Evolutionary conservation across 2,329 filamentous ascomycete species (phyloP), one percentile per base, ranked within the genome.

Genomic region (Ilyonectria destructans): DNA sequence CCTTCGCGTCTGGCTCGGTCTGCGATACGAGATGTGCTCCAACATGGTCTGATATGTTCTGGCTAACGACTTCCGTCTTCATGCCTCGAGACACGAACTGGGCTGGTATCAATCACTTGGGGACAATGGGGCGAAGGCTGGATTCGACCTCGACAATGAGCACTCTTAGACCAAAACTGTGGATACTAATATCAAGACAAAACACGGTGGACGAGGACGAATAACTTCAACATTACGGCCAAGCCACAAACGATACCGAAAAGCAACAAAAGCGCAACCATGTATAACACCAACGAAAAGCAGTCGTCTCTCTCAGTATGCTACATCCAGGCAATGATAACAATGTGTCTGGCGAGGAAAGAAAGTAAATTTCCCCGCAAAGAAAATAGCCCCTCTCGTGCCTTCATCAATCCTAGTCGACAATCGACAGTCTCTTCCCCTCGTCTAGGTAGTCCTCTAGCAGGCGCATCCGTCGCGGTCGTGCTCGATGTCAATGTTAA

Each of bases 401-500:
- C 49, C 35, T 58, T 48, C 60, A 29, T 66, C 64, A 65, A 69
- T 59, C 60, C 65, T 59, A 58, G 63, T 61, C 40, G 66, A 52
- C 43, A 40, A 13, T 54, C 51, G 51, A 10, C 51, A 54, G n/a
- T 61, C 58, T 35, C 40, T 51, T 49, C 33, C 51, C 56, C 45
- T 65, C 26, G 26, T 26, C 72, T 64, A 29, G 15, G 13, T 31
- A 31, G 45, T 68, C 35, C 54, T 68, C 88, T 88, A 99, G 86
- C 96, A 99, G 77, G 95, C 91, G 83, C 96, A 99, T 65, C 95
- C 95, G 78, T 97, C 94, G 77, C 94, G 91, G 77, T 97, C 94
- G 81, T 94, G 95, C 83, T 97, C 95, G 75, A 98, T 93, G 83
- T 97, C 94, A 81, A 99, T 98, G 82, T 97, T 97, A 84, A 99